Percentiles rank a stretch among this genome's conserved stretches.
phyloP scores from a whole-genome alignment of 495 filamentous ascomycete species.

The Bathelium albidoporum region DNA sequence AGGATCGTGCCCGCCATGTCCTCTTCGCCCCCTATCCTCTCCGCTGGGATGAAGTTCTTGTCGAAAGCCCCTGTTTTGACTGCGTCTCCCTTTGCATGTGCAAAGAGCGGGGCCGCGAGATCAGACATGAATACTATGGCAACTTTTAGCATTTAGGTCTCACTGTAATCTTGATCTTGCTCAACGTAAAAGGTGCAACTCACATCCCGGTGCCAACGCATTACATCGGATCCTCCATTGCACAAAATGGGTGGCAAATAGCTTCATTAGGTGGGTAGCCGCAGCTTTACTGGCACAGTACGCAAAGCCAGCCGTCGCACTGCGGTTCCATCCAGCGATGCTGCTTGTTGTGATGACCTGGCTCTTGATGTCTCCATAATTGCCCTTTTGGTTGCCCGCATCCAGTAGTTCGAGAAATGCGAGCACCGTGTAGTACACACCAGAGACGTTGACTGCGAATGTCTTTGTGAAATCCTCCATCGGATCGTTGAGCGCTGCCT shows the following conservation, averaged over 20 bases:
- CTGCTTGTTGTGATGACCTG: constrained; percentile 30
- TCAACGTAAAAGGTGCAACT: constrained; percentile 21
- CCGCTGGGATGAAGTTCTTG: constrained; percentile 23
- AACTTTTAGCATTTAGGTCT: not conserved
- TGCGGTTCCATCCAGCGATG: constrained; percentile 26
- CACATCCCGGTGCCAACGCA: constrained; percentile 32
- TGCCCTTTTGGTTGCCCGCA: constrained; percentile 29
- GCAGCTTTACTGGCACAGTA: constrained; percentile 29
- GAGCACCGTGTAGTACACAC: constrained; percentile 31
- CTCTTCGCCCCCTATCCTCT: constrained; percentile 24
- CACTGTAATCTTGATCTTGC: not conserved
- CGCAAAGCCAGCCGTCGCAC: constrained; percentile 22
- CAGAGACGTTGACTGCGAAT: constrained; percentile 30
- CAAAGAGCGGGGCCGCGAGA: constrained; percentile 13
- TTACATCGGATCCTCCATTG: constrained; percentile 27
- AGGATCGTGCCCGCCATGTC: constrained; percentile 32
- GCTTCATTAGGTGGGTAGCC: constrained; percentile 29
- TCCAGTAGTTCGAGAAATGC: constrained; percentile 39
- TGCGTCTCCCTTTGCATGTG: constrained; percentile 6
- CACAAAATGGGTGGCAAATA: constrained; percentile 24
- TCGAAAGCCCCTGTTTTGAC: constrained; percentile 18
- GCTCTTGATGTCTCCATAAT: constrained; percentile 18
- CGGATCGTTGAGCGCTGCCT: constrained; percentile 7
- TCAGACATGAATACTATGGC: constrained; percentile 21
- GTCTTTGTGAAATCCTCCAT: constrained; percentile 21